Evolutionary conservation across 2,329 filamentous ascomycete species (phyloP), one percentile per base, ranked within the genome.

Genomic region (Sarocladium kiliense): DNA sequence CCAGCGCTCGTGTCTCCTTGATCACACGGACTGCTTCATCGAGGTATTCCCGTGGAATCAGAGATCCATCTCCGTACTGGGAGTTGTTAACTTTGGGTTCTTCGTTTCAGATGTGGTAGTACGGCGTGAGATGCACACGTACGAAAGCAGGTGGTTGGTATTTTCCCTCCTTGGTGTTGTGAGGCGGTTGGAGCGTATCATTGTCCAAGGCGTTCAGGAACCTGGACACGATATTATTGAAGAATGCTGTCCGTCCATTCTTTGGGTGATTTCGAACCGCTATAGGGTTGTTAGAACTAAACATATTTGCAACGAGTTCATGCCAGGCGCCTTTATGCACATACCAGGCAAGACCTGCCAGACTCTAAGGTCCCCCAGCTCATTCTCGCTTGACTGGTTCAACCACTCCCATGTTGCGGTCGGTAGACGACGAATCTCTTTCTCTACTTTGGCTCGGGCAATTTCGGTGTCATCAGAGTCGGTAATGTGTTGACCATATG

Each of bases 401-500:
- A 19, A 6, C 36, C 36, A 39, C 12, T 16, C 18, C 36, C 36
- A 39, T 6, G 36, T 39, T 6, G 36, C 36, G 6, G 36, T 39
- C 9, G 36, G 36, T 16, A 39, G 16, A 6, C 36, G 36, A 16
- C 18, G 36, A n/a, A 69, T 63, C 37, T 70, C 68, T 6, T 58
- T 36, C 57, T 69, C 67, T 1, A 69, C 62, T 59, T 68, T 68
- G 9, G n/a, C 41, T 12, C 62, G 53, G 5, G 56, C 56, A 1
- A 61, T 64, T 4, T 34, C 57, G 16, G 61, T 59, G 37, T 66
- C 62, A 32, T 68, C 66, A 10, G 27, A 57, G 1, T 60, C 54
- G 2, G 58, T 49, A 7, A 69, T 58, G 19, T 66, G 54, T n/a
- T 66, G 64, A 2, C 67, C 66, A 30, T 68, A 69, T 2, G 66